Base-by-base conservation (phyloP, 306 rosid species). In the Argentina anserina region DNA sequence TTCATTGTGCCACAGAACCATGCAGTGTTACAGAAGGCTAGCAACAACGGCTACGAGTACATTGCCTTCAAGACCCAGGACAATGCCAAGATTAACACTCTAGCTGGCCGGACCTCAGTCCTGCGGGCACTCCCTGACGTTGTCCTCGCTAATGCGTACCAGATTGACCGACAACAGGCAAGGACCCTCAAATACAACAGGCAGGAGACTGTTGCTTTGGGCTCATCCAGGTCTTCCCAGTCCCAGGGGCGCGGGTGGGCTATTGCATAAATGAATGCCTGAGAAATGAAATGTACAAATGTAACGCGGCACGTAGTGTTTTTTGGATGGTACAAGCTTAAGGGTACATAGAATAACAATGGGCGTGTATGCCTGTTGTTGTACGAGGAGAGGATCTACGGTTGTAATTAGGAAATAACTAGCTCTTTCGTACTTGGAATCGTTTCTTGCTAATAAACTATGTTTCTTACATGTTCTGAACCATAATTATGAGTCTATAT, bases 1-100 rank as follows among this genome's bases (percentile, higher is more conserved):
- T 72, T 89, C 34, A 70, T 68, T 0, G 76, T 91, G 11, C 97
- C 96, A 56, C 97, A 91, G 65, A 81, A 83, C 81, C 88, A 64
- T 56, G 96, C 74, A 0, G 52, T 86, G 14, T 85, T 87, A 3
- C 83, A 80, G 7, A 67, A 49, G 33, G 79, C 96, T 1, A 11
- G 41, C 40, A 72, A 71, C 17, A 83, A 89, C 21, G 81, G 73
- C 15, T 89, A 87, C 75, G 39, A 34, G 42, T 91, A 86, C 64
- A 75, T 89, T 14, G 12, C 90, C 13, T 60, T 60, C 41, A 60
- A 60, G 65, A 60, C 65, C 65, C 21, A 29, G 11, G 65, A 60
- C 65, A 60, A 29, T 31, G 65, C 65, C 40, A 29, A 3, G 40
- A 60, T 80, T 0, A 82, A 40, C 40, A 76, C 85, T 0, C 82